Conservation (phyloP, 169 alveolate species). For the Perkinsus chesapeaki region DNA sequence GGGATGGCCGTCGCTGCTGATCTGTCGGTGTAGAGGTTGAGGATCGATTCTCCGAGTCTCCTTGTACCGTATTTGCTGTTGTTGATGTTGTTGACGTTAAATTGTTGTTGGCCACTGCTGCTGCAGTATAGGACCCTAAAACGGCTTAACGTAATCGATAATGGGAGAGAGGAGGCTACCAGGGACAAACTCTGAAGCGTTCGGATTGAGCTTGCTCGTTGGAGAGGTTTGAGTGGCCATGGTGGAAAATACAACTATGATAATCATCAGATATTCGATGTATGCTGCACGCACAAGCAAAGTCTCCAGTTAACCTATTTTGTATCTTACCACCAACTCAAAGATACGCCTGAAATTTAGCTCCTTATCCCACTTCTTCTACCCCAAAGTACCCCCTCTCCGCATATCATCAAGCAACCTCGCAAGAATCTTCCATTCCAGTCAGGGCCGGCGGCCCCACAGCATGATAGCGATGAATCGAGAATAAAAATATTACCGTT, state of each 20-base stretch:
- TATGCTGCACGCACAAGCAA: too few species aligned
- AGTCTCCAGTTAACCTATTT: too few species aligned
- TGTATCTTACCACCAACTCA: too few species aligned
- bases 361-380: too few species aligned
- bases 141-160: too few species aligned
- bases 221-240: not conserved
- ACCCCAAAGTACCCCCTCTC: too few species aligned
- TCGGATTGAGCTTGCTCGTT: not conserved
- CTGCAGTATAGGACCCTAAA: not conserved
- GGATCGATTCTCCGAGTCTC: not conserved
- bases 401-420: too few species aligned
- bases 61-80: not conserved
- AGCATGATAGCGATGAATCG: not conserved
- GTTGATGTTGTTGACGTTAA: not conserved
- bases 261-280: not conserved
- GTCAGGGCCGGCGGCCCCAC: too few species aligned
- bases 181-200: not conserved
- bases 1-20: not conserved
- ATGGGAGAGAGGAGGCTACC: too few species aligned
- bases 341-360: too few species aligned
- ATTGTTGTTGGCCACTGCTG: not conserved
- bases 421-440: too few species aligned
- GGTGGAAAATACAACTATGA: not conserved
- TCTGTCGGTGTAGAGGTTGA: not conserved
- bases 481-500: not conserved